Evolutionary conservation across 345 rosid genomes (phyloP).

Genomic region (Anacardium occidentale): DNA sequence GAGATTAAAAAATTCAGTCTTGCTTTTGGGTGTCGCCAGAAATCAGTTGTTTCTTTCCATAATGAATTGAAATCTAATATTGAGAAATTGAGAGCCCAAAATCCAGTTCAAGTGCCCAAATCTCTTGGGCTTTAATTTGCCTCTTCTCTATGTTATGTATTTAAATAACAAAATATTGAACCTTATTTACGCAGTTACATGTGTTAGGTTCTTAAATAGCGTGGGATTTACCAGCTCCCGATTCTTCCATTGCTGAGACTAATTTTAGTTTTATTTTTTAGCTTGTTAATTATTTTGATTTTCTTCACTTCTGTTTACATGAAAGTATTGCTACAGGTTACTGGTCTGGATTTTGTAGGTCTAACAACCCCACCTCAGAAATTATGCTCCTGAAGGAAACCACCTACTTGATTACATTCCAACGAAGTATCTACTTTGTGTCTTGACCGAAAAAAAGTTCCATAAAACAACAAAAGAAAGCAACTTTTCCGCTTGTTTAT

Average conservation of each 20-base stretch:
- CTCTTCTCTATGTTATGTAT: background rate
- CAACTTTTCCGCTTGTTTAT: background rate
- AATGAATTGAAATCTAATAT: constrained; percentile 61
- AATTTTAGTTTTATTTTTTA: too few species aligned
- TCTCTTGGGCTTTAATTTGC: constrained; percentile 32
- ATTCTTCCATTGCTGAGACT: too few species aligned
- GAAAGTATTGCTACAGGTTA: too few species aligned
- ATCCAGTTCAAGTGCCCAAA: constrained; percentile 42
- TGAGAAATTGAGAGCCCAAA: constrained; percentile 51
- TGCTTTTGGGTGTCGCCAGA: constrained; percentile 65
- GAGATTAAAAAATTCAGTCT: constrained; percentile 66
- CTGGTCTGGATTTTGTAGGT: background rate
- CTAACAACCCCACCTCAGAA: background rate
- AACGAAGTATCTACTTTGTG: background rate
- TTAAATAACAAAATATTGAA: background rate
- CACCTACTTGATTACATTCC: background rate
- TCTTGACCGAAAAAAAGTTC: background rate
- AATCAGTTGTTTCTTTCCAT: constrained; percentile 53
- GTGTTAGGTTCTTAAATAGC: too few species aligned
- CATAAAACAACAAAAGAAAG: background rate
- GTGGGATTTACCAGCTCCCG: too few species aligned
- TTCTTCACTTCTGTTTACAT: too few species aligned
- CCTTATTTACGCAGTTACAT: background rate
- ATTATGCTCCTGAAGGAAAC: background rate
- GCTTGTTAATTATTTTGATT: too few species aligned